phyloP scores from a whole-genome alignment of 805 yeast genomes.

The Lachancea thermotolerans region DNA sequence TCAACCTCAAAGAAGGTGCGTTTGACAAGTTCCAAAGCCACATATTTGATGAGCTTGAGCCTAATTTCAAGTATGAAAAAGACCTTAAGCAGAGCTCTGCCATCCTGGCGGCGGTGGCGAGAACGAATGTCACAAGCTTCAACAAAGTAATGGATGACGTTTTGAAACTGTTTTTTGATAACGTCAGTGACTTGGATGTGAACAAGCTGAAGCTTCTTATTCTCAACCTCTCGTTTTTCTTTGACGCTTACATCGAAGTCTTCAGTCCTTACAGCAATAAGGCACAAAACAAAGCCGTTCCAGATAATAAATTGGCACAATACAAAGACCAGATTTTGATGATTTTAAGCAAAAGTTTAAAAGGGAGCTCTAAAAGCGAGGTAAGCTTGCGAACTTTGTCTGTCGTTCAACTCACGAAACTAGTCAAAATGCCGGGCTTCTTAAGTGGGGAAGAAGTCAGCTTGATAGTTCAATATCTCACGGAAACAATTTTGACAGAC shows the following conservation, averaged over 20 bases:
- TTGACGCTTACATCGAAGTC: slow-evolving; percentile 43
- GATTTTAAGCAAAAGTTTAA: slow-evolving; percentile 60
- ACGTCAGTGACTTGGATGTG: slow-evolving; percentile 37
- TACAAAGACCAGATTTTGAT: slow-evolving; percentile 64
- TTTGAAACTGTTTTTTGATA: slow-evolving; percentile 38
- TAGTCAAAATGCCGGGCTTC: slow-evolving; percentile 45
- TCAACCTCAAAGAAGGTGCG: slow-evolving; percentile 23
- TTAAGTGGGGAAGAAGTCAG: slow-evolving; percentile 50
- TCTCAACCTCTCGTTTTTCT: slow-evolving; percentile 52
- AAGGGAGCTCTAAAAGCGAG: slow-evolving; percentile 61
- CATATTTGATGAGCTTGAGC: slow-evolving; percentile 45
- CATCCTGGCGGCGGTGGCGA: slow-evolving; percentile 49
- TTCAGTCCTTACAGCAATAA: slow-evolving; percentile 28
- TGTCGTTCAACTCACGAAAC: slow-evolving; percentile 53
- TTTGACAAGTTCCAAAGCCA: slow-evolving; percentile 37
- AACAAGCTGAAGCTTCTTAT: slow-evolving; percentile 55
- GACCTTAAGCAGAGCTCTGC: slow-evolving; percentile 59
- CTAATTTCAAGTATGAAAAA: slow-evolving; percentile 44
- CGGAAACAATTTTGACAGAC: slow-evolving; percentile 51
- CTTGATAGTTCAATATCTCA: slow-evolving; percentile 56
- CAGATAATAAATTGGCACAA: slow-evolving; percentile 35
- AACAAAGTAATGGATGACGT: slow-evolving; percentile 42
- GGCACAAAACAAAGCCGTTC: slow-evolving; percentile 2
- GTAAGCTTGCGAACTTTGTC: slow-evolving; percentile 63
- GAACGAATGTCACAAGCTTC: slow-evolving; percentile 41